Evolutionary conservation across 768 basidiomycete genomes (phyloP).

Genomic region (Leccinum rimulosum): DNA sequence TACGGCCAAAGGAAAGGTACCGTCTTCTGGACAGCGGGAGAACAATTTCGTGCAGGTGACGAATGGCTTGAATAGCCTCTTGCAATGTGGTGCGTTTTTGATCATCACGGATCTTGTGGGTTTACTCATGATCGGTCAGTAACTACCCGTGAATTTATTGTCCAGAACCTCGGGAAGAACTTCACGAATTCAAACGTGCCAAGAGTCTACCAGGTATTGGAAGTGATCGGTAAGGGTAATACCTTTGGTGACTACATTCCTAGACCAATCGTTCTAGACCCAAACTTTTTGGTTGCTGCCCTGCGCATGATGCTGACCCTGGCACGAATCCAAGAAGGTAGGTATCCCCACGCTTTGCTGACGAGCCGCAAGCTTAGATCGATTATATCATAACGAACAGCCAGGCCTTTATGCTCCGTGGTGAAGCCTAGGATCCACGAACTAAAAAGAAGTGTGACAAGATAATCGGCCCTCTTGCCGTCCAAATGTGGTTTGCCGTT

Average conservation of each 20-base stretch:
- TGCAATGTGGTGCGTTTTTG: slow-evolving; percentile 15
- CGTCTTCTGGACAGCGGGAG: background rate
- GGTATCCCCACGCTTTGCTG: background rate
- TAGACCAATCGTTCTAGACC: slow-evolving; percentile 3
- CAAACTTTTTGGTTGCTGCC: slow-evolving; percentile 11
- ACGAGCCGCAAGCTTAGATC: background rate
- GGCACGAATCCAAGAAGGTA: slow-evolving; percentile 17
- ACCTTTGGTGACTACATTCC: background rate
- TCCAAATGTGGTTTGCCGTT: slow-evolving; percentile 18
- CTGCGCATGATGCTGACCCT: slow-evolving; percentile 18
- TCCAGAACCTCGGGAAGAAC: background rate
- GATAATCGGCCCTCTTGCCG: slow-evolving; percentile 20
- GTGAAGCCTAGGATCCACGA: slow-evolving; percentile 16
- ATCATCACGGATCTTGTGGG: background rate
- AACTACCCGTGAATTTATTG: slow-evolving; percentile 4
- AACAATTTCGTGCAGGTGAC: slow-evolving; percentile 19
- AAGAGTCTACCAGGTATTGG: slow-evolving; percentile 17
- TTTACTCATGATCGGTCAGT: slow-evolving; percentile 1
- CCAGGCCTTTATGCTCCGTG: background rate
- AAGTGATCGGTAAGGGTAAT: slow-evolving; percentile 8
- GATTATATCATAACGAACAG: background rate
- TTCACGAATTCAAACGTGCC: background rate
- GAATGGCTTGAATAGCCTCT: slow-evolving; percentile 18
- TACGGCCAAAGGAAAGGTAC: background rate
- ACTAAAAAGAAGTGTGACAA: slow-evolving; percentile 2